Evolutionary conservation across 169 alveolate species (phyloP).

Genomic region (Plasmodium sp.): DNA sequence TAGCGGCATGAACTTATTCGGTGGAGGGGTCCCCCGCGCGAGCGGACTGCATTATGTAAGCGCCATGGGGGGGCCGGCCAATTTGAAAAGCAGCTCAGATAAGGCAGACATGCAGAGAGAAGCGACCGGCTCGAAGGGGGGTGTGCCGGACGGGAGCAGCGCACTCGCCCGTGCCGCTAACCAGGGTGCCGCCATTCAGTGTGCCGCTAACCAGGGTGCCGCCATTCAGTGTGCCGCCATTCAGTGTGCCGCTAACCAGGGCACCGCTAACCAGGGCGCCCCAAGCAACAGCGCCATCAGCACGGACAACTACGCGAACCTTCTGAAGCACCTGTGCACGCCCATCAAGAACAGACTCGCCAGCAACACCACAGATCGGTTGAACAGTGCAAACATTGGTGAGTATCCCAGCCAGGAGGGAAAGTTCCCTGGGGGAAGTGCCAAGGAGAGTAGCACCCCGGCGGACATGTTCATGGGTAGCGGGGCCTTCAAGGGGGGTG

Average conservation of each 20-base stretch:
- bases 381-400: not conserved
- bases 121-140: not conserved
- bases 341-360: constrained; percentile 25
- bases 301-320: constrained; percentile 59
- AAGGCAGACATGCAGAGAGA: constrained; percentile 2
- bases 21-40: not conserved
- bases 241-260: not conserved
- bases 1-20: not conserved
- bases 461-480: not conserved
- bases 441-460: not conserved
- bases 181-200: too few relatives aligned
- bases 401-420: not conserved
- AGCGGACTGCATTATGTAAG: not conserved
- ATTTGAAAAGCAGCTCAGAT: not conserved
- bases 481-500: not conserved
- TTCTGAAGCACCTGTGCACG: constrained; percentile 56
- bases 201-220: too few relatives aligned
- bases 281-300: constrained; percentile 9
- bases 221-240: too few relatives aligned
- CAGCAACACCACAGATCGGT: not conserved
- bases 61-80: not conserved
- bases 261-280: not conserved
- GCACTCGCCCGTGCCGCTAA: not conserved
- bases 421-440: not conserved
- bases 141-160: not conserved